phyloP scores from a whole-genome alignment of 768 basidiomycete genomes.

The Lactifluus hygrophoroides region DNA sequence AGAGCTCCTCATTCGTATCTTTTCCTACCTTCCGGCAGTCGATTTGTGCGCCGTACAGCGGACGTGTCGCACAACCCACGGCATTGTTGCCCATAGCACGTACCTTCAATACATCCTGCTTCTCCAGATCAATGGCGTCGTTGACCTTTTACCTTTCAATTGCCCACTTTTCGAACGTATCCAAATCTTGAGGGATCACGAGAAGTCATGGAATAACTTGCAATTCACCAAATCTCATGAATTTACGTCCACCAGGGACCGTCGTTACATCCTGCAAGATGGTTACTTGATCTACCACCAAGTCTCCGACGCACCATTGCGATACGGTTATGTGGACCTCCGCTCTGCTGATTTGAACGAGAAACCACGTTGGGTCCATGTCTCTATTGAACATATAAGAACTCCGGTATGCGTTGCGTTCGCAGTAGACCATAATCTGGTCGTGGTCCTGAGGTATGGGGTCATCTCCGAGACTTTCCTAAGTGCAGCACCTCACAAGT shows the following conservation, averaged over 20 bases:
- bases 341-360: background rate
- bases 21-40: constrained; percentile 1
- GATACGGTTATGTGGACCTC: constrained; percentile 8
- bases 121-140: constrained; percentile 3
- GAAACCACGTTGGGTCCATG: background rate
- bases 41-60: constrained; percentile 1
- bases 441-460: constrained; percentile 1
- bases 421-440: constrained; percentile 8
- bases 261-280: background rate
- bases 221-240: background rate
- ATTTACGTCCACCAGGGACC: background rate
- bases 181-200: constrained; percentile 3
- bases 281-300: constrained; percentile 4
- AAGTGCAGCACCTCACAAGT: background rate
- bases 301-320: background rate
- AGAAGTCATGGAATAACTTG: constrained; percentile 5
- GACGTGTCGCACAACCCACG: constrained; percentile 1
- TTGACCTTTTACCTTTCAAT: background rate
- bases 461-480: background rate
- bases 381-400: background rate
- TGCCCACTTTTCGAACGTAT: constrained; percentile 8
- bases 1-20: constrained; percentile 9
- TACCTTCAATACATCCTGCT: constrained; percentile 8
- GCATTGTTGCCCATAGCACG: background rate
- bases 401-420: background rate